Conservation (phyloP, 2,329 filamentous ascomycete species). For the Fusarium nisikadoi region DNA sequence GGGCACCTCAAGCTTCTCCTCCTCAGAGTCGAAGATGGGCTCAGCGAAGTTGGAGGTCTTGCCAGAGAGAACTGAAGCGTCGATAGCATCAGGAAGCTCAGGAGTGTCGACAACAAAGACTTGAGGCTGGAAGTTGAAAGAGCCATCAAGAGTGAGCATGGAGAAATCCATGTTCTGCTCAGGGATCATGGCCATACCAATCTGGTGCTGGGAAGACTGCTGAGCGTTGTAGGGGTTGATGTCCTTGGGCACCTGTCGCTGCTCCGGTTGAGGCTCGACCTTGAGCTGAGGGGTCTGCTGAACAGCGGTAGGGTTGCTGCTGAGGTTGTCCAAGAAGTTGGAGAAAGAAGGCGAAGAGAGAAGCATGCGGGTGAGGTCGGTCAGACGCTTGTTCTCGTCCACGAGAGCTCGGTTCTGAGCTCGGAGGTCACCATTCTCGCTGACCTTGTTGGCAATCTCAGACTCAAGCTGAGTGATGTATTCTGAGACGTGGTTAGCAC, state of each 20-base stretch:
- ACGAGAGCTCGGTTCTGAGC: constrained; percentile 82
- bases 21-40: constrained; percentile 55
- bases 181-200: constrained; percentile 85
- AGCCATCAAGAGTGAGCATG: constrained; percentile 70
- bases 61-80: constrained; percentile 73
- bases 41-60: constrained; percentile 71
- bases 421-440: constrained; percentile 84
- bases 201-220: constrained; percentile 71
- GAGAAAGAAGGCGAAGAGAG: constrained; percentile 84
- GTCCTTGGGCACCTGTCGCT: constrained; percentile 71
- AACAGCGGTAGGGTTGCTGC: constrained; percentile 64
- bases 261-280: constrained; percentile 56
- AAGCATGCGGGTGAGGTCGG: constrained; percentile 82
- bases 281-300: constrained; percentile 53
- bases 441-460: constrained; percentile 85
- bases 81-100: constrained; percentile 69
- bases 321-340: constrained; percentile 79
- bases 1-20: constrained; percentile 67
- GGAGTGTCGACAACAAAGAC: constrained; percentile 82
- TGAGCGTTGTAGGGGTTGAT: constrained; percentile 68
- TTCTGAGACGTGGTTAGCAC: constrained; percentile 65
- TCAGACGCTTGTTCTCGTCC: constrained; percentile 86
- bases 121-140: constrained; percentile 73
- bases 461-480: constrained; percentile 95
- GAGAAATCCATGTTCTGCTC: constrained; percentile 81